Evolutionary conservation across 176 grass and related monocot genomes (phyloP).

Genomic region (Luzula sylvatica): DNA sequence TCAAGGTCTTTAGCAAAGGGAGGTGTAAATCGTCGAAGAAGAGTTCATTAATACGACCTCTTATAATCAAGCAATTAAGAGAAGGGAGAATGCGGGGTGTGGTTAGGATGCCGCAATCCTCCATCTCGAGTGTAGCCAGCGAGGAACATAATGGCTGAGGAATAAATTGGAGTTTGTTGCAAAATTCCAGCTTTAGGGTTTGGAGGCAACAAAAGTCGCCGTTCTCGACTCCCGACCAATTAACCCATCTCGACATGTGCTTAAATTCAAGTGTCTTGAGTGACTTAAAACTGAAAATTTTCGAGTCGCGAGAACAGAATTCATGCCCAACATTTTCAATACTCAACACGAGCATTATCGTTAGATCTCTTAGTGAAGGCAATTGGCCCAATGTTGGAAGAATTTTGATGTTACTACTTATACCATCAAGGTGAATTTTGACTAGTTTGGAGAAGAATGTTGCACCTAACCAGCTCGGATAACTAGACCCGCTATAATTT

Average conservation of each 20-base stretch:
- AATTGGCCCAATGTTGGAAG: constrained; percentile 23
- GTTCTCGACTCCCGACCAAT: not conserved
- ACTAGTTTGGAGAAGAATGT: constrained; percentile 20
- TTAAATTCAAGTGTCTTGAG: constrained; percentile 1
- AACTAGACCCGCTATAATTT: constrained; percentile 23
- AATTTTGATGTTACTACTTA: too few relatives aligned
- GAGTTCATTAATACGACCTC: not conserved
- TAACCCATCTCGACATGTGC: not conserved
- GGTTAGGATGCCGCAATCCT: not conserved
- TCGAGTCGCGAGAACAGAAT: constrained; percentile 1
- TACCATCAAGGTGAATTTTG: too few relatives aligned
- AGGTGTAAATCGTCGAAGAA: not conserved
- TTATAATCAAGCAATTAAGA: not conserved
- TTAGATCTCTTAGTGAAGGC: constrained; percentile 15
- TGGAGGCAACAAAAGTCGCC: not conserved
- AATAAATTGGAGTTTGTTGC: not conserved
- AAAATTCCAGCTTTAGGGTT: not conserved
- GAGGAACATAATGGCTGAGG: not conserved
- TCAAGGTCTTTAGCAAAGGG: not conserved
- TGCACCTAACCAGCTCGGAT: constrained; percentile 35
- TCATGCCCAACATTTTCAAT: constrained; percentile 2
- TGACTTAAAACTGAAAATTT: not conserved
- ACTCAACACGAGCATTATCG: not conserved
- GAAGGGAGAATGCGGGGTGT: not conserved
- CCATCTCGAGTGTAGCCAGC: not conserved